phyloP scores from a whole-genome alignment of 2,329 filamentous ascomycete species.

The Ophiocordyceps camponoti-floridani region DNA sequence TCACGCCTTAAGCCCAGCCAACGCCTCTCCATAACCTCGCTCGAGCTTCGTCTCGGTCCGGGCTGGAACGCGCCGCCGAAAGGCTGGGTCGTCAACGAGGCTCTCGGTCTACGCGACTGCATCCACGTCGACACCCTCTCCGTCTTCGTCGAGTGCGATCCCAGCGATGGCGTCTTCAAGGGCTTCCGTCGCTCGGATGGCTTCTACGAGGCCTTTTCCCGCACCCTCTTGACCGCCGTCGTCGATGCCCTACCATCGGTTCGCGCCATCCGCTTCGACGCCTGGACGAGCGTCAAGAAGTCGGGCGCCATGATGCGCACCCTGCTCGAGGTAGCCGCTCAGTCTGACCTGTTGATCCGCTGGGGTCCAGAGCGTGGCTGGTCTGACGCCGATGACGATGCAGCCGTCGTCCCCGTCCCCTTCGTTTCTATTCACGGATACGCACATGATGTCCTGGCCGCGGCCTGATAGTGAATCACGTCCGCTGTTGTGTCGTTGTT shows the following conservation, averaged over 20 bases:
- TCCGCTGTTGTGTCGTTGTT: neutral
- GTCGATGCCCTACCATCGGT: slow-evolving; percentile 38
- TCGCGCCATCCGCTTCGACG: slow-evolving; percentile 49
- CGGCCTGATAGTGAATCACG: slow-evolving; percentile 2
- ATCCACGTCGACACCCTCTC: slow-evolving; percentile 37
- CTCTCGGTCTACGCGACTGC: slow-evolving; percentile 46
- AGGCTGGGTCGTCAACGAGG: slow-evolving; percentile 50
- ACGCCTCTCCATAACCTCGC: slow-evolving; percentile 37
- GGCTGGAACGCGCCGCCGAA: slow-evolving; percentile 54
- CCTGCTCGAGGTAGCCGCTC: slow-evolving; percentile 32
- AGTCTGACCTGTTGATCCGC: slow-evolving; percentile 31
- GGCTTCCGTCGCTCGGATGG: slow-evolving; percentile 48
- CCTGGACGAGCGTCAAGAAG: slow-evolving; percentile 45
- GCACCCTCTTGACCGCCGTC: slow-evolving; percentile 35
- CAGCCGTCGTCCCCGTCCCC: slow-evolving; percentile 1
- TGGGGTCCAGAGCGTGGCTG: slow-evolving; percentile 55
- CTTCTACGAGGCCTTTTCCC: slow-evolving; percentile 53
- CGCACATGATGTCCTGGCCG: slow-evolving; percentile 5
- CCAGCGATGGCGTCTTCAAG: slow-evolving; percentile 46
- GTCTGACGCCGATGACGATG: slow-evolving; percentile 30
- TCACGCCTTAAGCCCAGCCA: slow-evolving; percentile 44
- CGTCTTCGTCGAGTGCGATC: slow-evolving; percentile 57
- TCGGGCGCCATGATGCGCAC: slow-evolving; percentile 44
- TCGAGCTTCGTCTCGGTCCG: slow-evolving; percentile 56
- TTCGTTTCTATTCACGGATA: slow-evolving; percentile 4